Base-by-base conservation (phyloP, 1,284 basidiomycete genomes). In the Ganoderma sinense region DNA sequence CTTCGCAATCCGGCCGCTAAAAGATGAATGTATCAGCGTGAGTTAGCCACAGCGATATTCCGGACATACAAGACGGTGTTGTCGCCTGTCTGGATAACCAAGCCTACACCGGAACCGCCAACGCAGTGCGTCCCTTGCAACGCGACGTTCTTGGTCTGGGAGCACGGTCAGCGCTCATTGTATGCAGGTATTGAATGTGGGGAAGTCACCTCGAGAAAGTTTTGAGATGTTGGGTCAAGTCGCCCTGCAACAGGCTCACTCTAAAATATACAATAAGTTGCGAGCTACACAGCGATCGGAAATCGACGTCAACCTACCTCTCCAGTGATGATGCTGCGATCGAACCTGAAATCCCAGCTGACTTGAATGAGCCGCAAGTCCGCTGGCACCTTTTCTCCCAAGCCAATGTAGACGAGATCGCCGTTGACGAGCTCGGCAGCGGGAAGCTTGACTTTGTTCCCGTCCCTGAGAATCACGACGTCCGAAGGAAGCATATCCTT, bases 51-150 rank as follows among this genome's bases (percentile, higher is more conserved):
- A n/a, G n/a, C n/a, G 56, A 18, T 13, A 26, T 16, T 16, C 53
- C 10, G n/a, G 4, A 64, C 79, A 66, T 39, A 78, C 78, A 86
- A 85, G 43, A 85, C 87, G 4, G 90, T 91, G 40, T 78, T 79
- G 73, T 89, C 87, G 11, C 89, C 88, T 0, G 86, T 86, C 71
- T 85, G 85, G 65, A 90, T 82, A 45, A 89, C 88, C 45, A 88
- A 74, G n/a, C 86, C 90, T 0, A 82, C 69, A n/a, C 88, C 89
- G 33, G 82, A 86, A 6, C 90, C 90, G 65, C 80, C 83, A 36
- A 88, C 85, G 73, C 88, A 89, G 33, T 88, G 83, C 0, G 90
- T 91, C 13, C 90, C 90, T 78, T 89, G 87, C 23, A 92, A 79
- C 2, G 87, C 89, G 55, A 91, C 82, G 77, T 91, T 91, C 71